Base-by-base conservation (phyloP, 2,329 filamentous ascomycete species). In the Fusarium sp. region DNA sequence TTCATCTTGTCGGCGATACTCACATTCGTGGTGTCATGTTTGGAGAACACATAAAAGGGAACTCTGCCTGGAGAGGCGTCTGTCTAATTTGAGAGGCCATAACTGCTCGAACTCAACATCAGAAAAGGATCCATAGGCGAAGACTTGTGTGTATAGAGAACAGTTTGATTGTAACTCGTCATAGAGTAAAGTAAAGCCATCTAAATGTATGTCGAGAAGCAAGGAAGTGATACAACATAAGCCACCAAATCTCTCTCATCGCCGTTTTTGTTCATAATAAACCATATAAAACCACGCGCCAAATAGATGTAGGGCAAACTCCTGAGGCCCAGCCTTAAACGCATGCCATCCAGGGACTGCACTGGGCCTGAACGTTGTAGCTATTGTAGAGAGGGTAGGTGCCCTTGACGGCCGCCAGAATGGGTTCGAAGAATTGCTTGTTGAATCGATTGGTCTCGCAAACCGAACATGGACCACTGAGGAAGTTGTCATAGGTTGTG, bases 331-430 rank as follows among this genome's bases (percentile, higher is more conserved):
- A 22, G 7, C 10, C 31, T 36, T 48, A 55, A 31, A n/a, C 19
- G 19, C 76, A 78, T 15, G 70, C 75, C 67, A 77, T 76, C 76
- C 76, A 78, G 13, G 76, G 76, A 26, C 72, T 69, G 43, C 76
- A 78, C 49, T 77, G 70, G 6, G 74, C 76, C 50, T 78, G 69
- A 7, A 78, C 67, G 25, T 70, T 74, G 55, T 77, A 78, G 49
- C 73, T 75, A 61, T 74, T 74, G 61, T 74, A 79, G 11, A 68
- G 61, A n/a, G 77, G 76, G 39, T 76, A 78, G 28, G 74, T 78
- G 7, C 71, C 76, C 58, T 78, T 70, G 47, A 78, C 68, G 6
- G 76, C 75, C n/a, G 65, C 65, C 36, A 78, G 73, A 49, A 78
- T 76, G 11, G 75, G 74, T 32, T 74, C 66, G 55, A 78, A 78